Conservation (phyloP, 164 flowering plant genomes). For the Kingdonia uniflora region DNA sequence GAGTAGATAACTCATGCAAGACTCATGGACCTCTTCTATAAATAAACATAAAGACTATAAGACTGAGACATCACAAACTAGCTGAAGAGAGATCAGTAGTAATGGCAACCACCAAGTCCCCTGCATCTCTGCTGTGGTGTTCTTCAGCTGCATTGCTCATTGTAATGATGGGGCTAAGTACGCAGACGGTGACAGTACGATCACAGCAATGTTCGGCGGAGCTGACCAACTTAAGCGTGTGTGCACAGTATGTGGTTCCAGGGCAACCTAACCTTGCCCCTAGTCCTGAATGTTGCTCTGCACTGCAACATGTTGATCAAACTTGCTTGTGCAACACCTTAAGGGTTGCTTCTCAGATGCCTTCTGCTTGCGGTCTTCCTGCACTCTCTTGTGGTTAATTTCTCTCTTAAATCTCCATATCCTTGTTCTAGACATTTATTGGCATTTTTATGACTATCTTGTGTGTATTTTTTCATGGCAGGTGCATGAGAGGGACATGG, state of each 20-base stretch:
- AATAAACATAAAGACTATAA: background rate
- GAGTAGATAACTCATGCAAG: conserved; percentile 3
- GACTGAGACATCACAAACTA: background rate
- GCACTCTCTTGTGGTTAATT: conserved; percentile 27
- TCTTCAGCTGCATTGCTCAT: conserved; percentile 6
- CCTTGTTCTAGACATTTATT: background rate
- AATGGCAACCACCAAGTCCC: background rate
- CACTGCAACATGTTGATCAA: conserved; percentile 26
- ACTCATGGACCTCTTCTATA: background rate
- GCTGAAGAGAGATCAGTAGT: background rate
- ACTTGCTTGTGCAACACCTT: conserved; percentile 57
- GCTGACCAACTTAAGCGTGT: conserved; percentile 29
- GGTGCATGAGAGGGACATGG: conserved; percentile 3
- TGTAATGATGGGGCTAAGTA: conserved; percentile 3
- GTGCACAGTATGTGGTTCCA: conserved; percentile 47
- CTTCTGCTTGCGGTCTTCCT: conserved; percentile 45
- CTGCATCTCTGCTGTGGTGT: background rate
- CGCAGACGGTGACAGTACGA: conserved; percentile 6
- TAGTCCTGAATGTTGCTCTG: conserved; percentile 38
- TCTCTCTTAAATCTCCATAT: background rate
- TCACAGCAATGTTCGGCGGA: conserved; percentile 23
- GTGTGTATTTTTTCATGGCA: conserved; percentile 2
- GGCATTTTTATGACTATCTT: background rate
- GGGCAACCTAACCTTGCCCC: conserved; percentile 24
- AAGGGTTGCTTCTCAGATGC: conserved; percentile 37